Base-by-base conservation (phyloP, 2,329 filamentous ascomycete species). In the Dactylellina haptotyla region DNA sequence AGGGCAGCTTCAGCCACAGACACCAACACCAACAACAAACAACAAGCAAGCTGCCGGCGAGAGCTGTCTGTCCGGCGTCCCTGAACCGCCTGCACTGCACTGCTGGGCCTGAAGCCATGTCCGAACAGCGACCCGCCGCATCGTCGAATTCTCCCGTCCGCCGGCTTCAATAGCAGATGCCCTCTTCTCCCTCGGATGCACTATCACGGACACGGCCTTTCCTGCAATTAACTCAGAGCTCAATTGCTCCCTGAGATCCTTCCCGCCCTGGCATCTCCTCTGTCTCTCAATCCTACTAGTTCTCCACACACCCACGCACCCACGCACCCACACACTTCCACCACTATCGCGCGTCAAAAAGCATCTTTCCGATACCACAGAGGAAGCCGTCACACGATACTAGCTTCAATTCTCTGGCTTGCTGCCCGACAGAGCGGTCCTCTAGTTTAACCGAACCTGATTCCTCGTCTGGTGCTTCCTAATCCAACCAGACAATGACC, bases 281-380 rank as follows among this genome's bases (percentile, higher is more conserved):
- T n/a, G n/a, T n/a, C n/a, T n/a, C n/a, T n/a, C 63, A 25, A 23
- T 67, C 32, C 23, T 43, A 23, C 18, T 39, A 43, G 34, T 67
- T 56, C 43, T 57, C 62, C 51, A 50, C 62, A 66, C 45, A 67
- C n/a, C n/a, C n/a, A n/a, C n/a, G n/a, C n/a, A n/a, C n/a, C n/a
- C n/a, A n/a, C n/a, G n/a, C n/a, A n/a, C n/a, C n/a, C n/a, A n/a
- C n/a, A n/a, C n/a, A n/a, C n/a, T n/a, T n/a, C n/a, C n/a, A n/a
- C n/a, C n/a, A n/a, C n/a, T 50, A 50, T 50, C 45, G 53, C 53
- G 53, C 53, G 53, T 57, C 53, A n/a, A 41, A 26, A 50, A 53
- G 34, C 20, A 20, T 41, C 46, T 18, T n/a, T 46, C 51, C 46
- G 59, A 45, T 53, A 45, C 45, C 25, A 43, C 12, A 28, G 9